phyloP scores from a whole-genome alignment of 2,329 filamentous ascomycete genomes.

The Ascocoryne sarcoides region DNA sequence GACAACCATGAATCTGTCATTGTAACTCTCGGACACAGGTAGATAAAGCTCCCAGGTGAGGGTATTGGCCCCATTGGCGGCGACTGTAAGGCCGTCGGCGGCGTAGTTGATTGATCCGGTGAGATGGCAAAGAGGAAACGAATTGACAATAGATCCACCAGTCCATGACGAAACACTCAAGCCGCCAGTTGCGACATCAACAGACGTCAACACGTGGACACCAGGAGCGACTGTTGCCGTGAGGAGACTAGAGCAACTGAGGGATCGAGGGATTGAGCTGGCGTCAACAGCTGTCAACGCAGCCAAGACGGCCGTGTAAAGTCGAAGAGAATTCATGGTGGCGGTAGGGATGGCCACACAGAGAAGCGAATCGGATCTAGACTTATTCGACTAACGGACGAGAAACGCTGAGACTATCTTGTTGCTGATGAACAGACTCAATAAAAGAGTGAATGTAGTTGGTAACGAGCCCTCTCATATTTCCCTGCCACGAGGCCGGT shows the following conservation, averaged over 20 bases:
- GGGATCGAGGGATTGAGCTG: constrained; percentile 1
- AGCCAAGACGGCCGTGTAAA: constrained; percentile 1
- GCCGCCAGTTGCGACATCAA: not conserved
- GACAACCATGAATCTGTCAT: constrained; percentile 2
- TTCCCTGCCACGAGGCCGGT: not conserved
- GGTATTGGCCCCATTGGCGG: not conserved
- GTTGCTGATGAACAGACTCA: not conserved
- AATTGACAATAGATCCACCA: not conserved
- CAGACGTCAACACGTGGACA: not conserved
- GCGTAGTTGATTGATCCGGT: not conserved
- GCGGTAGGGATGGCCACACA: not conserved
- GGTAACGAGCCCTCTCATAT: not conserved
- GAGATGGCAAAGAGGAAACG: constrained; percentile 2
- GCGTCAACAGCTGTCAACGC: constrained; percentile 1
- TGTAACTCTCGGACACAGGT: not conserved
- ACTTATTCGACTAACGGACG: not conserved
- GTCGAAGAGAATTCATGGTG: not conserved
- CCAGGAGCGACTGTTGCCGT: not conserved
- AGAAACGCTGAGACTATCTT: not conserved
- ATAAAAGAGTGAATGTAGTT: not conserved
- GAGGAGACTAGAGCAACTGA: not conserved
- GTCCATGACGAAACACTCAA: not conserved
- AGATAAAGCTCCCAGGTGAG: constrained; percentile 3
- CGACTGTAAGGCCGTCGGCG: not conserved
- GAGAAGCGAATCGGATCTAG: not conserved